Evolutionary conservation across 192 early-diverging fungal species (phyloP).

Genomic region (Coemansia sp.): DNA sequence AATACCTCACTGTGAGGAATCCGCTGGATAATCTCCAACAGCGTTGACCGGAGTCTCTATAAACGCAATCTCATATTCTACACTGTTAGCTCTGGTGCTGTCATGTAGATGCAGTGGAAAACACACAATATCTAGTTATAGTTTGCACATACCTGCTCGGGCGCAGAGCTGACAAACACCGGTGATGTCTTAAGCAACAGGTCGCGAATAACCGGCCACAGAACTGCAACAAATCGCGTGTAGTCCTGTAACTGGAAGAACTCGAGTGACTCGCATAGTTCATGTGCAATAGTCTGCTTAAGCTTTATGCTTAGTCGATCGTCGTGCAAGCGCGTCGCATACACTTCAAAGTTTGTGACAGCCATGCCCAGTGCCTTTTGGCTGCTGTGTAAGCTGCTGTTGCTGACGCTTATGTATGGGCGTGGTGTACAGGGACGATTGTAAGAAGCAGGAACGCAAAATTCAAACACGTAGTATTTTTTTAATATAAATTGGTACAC

Average conservation of each 20-base stretch:
- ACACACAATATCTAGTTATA: background rate
- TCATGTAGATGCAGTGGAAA: background rate
- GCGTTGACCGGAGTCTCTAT: conserved; percentile 82
- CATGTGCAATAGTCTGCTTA: conserved; percentile 78
- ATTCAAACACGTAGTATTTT: background rate
- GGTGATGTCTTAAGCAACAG: conserved; percentile 71
- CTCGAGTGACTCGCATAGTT: conserved; percentile 90
- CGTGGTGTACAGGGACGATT: background rate
- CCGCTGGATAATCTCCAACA: conserved; percentile 91
- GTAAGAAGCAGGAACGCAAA: background rate
- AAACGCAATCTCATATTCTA: conserved; percentile 1
- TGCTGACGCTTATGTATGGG: background rate
- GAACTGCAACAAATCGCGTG: conserved; percentile 67
- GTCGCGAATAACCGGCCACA: conserved; percentile 82
- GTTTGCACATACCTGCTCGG: conserved; percentile 60
- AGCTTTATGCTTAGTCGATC: conserved; percentile 57
- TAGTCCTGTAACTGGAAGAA: conserved; percentile 85
- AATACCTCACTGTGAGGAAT: conserved; percentile 88
- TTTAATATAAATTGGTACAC: background rate
- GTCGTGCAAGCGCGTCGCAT: conserved; percentile 56
- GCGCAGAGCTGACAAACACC: conserved; percentile 70
- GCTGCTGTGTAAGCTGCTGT: background rate
- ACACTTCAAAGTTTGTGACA: conserved; percentile 57
- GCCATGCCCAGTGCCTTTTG: conserved; percentile 21
- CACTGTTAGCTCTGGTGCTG: background rate